phyloP scores from a whole-genome alignment of 2,329 filamentous ascomycete species.

The Colletotrichum spinosum region DNA sequence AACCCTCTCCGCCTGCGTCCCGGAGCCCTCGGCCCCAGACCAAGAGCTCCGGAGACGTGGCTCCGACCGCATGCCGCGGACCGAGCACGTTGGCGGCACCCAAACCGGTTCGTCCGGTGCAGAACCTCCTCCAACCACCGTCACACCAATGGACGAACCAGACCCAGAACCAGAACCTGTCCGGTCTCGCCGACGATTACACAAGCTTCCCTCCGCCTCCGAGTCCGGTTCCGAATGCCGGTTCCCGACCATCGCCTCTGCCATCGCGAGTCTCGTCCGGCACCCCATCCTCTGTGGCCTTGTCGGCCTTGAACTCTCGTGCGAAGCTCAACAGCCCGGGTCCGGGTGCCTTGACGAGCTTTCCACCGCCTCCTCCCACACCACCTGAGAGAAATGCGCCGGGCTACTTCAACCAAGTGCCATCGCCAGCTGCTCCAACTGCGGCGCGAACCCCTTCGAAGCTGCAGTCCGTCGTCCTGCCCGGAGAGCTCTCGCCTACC shows the following conservation, averaged over 20 bases:
- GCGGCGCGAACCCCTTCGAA: too few relatives aligned
- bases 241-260: background rate
- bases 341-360: slow-evolving; percentile 30
- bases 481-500: too few relatives aligned
- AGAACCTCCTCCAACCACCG: slow-evolving; percentile 15
- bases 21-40: slow-evolving; percentile 26
- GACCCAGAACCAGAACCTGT: background rate
- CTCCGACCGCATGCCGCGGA: slow-evolving; percentile 4
- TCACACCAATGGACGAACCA: slow-evolving; percentile 20
- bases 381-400: slow-evolving; percentile 16
- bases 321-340: slow-evolving; percentile 23
- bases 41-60: slow-evolving; percentile 1
- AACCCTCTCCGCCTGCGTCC: slow-evolving; percentile 8
- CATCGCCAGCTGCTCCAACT: background rate
- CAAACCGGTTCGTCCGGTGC: slow-evolving; percentile 23
- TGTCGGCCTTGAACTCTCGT: background rate
- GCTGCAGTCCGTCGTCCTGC: too few relatives aligned
- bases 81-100: slow-evolving; percentile 26
- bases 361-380: slow-evolving; percentile 28
- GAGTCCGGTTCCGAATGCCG: slow-evolving; percentile 23
- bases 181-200: slow-evolving; percentile 21
- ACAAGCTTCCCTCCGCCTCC: slow-evolving; percentile 33
- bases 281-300: background rate
- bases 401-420: background rate
- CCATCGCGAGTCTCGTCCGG: background rate